Percentiles rank a stretch among this genome's conserved stretches.
These are phyloP conservation scores for Oemleria cerasiformis DNA, from an alignment of 306 rosid species.

Conservation along the genomic window DNA sequence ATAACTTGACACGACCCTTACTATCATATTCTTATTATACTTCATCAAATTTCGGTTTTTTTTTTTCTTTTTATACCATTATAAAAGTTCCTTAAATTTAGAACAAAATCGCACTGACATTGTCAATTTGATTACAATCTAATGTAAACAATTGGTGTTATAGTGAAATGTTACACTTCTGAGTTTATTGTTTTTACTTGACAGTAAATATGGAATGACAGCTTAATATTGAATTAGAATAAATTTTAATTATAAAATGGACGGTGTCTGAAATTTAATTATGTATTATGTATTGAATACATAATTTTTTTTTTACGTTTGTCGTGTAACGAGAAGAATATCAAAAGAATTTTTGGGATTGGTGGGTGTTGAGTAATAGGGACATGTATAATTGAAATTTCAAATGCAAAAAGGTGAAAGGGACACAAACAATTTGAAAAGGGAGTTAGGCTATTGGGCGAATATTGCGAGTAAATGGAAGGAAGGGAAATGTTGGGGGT, in stretches of 20 bases:
- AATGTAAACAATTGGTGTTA: background rate
- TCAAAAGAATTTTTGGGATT: background rate
- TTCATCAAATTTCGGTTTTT: background rate
- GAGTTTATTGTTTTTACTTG: no score
- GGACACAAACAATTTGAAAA: background rate
- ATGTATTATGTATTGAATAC: no score
- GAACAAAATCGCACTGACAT: constrained; percentile 17
- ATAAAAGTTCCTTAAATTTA: constrained; percentile 32
- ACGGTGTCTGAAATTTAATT: no score
- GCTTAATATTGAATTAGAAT: no score
- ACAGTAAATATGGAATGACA: no score
- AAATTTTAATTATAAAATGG: no score
- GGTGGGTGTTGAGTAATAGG: background rate
- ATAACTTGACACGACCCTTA: constrained; percentile 46
- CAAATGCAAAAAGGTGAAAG: background rate
- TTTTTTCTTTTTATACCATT: background rate
- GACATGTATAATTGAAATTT: background rate
- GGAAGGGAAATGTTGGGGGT: background rate
- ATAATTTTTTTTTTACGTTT: no score
- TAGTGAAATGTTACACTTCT: no score
- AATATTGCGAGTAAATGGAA: constrained; percentile 7
- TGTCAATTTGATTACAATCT: background rate
- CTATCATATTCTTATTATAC: background rate
- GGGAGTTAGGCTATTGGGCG: constrained; percentile 38
- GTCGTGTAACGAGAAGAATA: no score